Percentiles rank a stretch among this genome's conserved stretches.
These are phyloP conservation scores for Daucus carota DNA, from an alignment of 129 eudicot species.

Conservation along the genomic window DH1_v3.0 NC_030386.2:12321501-12322000, in stretches of 20 bases:
- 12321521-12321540: background rate
- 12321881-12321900: background rate
- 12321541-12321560: background rate
- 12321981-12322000: conserved; percentile 74
- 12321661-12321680: background rate
- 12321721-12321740: background rate
- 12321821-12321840: background rate
- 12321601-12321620: background rate
- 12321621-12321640: background rate
- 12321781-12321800: background rate
- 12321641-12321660: background rate
- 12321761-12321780: background rate
- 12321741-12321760: background rate
- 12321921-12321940: background rate
- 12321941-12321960: background rate
- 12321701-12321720: background rate
- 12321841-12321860: background rate
- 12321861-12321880: background rate
- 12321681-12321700: background rate
- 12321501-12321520: conserved; percentile 89
- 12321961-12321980: conserved; percentile 83
- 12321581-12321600: background rate
- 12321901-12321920: background rate
- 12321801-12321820: background rate
- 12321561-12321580: background rate